Evolutionary conservation across 2,329 filamentous ascomycete species (phyloP).

Genomic region (Pseudogymnoascus sp.): DNA sequence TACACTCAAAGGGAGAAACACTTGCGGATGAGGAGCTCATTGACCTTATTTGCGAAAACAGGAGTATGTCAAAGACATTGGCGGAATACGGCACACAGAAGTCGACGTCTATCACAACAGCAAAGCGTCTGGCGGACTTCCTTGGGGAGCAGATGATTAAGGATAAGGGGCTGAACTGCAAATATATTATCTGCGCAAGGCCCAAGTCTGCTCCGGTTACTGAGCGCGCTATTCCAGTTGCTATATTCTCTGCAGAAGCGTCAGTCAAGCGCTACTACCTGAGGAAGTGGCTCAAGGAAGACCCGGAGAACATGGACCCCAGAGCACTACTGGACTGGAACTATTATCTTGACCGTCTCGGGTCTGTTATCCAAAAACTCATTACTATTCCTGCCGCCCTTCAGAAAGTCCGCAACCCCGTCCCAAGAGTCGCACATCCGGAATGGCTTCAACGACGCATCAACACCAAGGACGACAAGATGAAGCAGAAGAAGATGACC

Average conservation of each 20-base stretch:
- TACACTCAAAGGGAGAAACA: slow-evolving; percentile 80
- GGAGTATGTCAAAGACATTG: slow-evolving; percentile 93
- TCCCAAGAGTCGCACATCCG: slow-evolving; percentile 85
- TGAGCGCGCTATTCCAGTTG: slow-evolving; percentile 86
- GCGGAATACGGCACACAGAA: slow-evolving; percentile 96
- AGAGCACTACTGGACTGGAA: slow-evolving; percentile 89
- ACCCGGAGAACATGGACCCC: slow-evolving; percentile 84
- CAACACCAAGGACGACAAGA: slow-evolving; percentile 88
- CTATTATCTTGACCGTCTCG: slow-evolving; percentile 92
- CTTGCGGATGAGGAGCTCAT: slow-evolving; percentile 95
- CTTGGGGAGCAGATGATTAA: slow-evolving; percentile 98
- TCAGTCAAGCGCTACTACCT: slow-evolving; percentile 81
- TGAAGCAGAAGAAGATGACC: slow-evolving; percentile 98
- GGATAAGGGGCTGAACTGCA: slow-evolving; percentile 98
- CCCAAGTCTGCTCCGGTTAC: slow-evolving; percentile 89
- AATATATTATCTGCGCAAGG: slow-evolving; percentile 91
- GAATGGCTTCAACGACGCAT: slow-evolving; percentile 95
- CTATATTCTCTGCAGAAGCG: slow-evolving; percentile 93
- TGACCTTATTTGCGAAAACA: slow-evolving; percentile 99
- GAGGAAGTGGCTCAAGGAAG: slow-evolving; percentile 91
- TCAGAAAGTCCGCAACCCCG: slow-evolving; percentile 90
- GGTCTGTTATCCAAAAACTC: slow-evolving; percentile 96
- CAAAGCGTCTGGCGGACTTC: slow-evolving; percentile 89
- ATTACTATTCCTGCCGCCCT: slow-evolving; percentile 97
- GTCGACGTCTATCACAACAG: slow-evolving; percentile 98